Evolutionary conservation across 2,329 filamentous ascomycete genomes (phyloP), one percentile per base, ranked within the genome.

Genomic region (Waltergamsia citrina): DNA sequence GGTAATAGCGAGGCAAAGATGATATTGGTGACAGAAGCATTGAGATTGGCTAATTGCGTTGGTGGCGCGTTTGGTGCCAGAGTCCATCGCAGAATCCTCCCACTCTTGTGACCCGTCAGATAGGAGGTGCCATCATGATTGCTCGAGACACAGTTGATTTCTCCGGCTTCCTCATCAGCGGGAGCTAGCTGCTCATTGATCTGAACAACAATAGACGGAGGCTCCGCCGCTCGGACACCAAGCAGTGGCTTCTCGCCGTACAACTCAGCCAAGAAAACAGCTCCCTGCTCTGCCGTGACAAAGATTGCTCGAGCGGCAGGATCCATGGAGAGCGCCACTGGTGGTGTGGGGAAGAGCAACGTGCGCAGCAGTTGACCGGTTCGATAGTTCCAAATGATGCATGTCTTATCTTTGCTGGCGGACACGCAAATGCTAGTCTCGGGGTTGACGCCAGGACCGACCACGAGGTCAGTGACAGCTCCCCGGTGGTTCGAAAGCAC

Each of bases 381-480:
- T 41, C 79, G 76, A 53, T 93, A 93, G 59, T 96, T 88, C 92
- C 92, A 98, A 39, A 94, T 69, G 48, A 94, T 80, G 46, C 85
- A 85, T 7, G 85, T 92, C 58, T 85, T 88, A 60, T 96, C 92
- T 46, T 75, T 78, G 43, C 85, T 85, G 6, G 80, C 76, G 4
- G 90, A 93, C 15, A 95, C 71, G 38, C 83, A 88, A 40, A 96
- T 78, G 54, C 85, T 90, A 38, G 81, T 81, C 47, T 78, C 74
- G 12, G 62, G 53, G 52, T 76, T 80, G 39, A 70, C 65, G 50
- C 81, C 81, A 49, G 84, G 77, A 14, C 83, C 80, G 28, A 71
- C 59, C 5, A 58, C 59, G 14, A 83, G 52, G 33, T 69, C 74
- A 40, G 75, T 90, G 56, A 88, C 78, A 52, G 71, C 81, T 41